Percentiles rank a stretch among this genome's conserved stretches.
phyloP scores from a whole-genome alignment of 495 filamentous ascomycete species.

The Choiromyces venosus region DNA sequence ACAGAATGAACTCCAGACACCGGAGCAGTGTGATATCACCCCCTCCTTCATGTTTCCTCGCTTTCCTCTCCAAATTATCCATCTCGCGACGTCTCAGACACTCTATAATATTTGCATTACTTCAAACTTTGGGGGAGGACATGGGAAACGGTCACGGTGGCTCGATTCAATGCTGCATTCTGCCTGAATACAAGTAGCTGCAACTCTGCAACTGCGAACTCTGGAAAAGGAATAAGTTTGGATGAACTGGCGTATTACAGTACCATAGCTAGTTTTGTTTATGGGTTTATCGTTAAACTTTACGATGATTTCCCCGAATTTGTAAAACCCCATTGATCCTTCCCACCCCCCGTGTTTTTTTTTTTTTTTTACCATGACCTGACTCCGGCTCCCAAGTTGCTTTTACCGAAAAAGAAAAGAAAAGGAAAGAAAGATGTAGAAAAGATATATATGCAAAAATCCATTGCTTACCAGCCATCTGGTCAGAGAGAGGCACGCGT shows the following conservation, averaged over 20 bases:
- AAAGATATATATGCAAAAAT: background rate
- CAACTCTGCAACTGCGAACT: background rate
- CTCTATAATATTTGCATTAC: background rate
- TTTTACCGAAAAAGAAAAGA: background rate
- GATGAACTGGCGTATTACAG: background rate
- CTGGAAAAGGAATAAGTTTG: background rate
- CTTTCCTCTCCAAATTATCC: slow-evolving; percentile 12
- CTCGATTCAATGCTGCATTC: background rate
- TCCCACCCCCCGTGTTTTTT: background rate
- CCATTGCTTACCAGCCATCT: background rate
- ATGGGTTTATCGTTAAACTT: background rate
- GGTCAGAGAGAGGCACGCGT: background rate
- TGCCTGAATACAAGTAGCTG: background rate
- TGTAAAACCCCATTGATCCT: background rate
- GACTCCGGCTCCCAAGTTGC: background rate
- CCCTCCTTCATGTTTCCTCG: slow-evolving; percentile 9
- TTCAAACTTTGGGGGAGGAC: background rate
- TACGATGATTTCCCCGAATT: background rate
- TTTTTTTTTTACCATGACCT: background rate
- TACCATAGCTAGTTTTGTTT: background rate
- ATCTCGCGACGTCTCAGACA: slow-evolving; percentile 29
- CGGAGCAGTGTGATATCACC: background rate
- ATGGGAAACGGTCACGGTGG: background rate
- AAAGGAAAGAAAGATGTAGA: background rate
- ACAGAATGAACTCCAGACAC: slow-evolving; percentile 4